These are phyloP conservation scores for Dryadomyces quercivorus DNA, from an alignment of 2,329 filamentous ascomycete genomes.

Conservation along the genomic window DNA sequence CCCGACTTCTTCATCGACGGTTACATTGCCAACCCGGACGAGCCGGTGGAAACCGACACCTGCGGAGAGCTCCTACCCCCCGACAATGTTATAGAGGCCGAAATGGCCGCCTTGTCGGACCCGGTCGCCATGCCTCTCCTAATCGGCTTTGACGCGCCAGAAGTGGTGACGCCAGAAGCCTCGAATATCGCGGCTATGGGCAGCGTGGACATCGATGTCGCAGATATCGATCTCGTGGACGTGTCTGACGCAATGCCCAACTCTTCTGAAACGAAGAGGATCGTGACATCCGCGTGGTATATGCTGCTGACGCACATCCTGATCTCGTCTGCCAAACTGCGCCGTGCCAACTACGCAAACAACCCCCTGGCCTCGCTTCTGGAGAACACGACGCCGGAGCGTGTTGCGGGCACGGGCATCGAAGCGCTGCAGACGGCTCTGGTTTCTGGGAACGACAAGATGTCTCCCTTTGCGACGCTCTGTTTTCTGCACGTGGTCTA, in stretches of 20 bases:
- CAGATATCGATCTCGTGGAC: not conserved
- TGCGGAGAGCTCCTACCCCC: not conserved
- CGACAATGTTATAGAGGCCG: too few species aligned
- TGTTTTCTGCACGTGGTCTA: constrained; percentile 41
- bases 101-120: too few species aligned
- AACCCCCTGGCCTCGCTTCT: constrained; percentile 32
- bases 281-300: constrained; percentile 33
- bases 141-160: not conserved
- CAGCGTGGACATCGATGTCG: not conserved
- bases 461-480: constrained; percentile 30
- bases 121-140: too few species aligned
- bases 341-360: constrained; percentile 17
- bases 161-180: too few species aligned
- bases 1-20: constrained; percentile 19
- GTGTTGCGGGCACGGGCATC: constrained; percentile 30
- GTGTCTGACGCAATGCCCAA: not conserved
- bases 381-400: constrained; percentile 23
- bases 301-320: constrained; percentile 32
- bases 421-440: constrained; percentile 24
- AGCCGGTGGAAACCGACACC: not conserved
- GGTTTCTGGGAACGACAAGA: constrained; percentile 23
- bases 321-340: constrained; percentile 31
- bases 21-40: constrained; percentile 6
- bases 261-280: constrained; percentile 12
- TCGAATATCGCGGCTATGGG: too few species aligned